phyloP scores from a whole-genome alignment of 2,329 filamentous ascomycete species.

The Beauveria brongniartii region DNA sequence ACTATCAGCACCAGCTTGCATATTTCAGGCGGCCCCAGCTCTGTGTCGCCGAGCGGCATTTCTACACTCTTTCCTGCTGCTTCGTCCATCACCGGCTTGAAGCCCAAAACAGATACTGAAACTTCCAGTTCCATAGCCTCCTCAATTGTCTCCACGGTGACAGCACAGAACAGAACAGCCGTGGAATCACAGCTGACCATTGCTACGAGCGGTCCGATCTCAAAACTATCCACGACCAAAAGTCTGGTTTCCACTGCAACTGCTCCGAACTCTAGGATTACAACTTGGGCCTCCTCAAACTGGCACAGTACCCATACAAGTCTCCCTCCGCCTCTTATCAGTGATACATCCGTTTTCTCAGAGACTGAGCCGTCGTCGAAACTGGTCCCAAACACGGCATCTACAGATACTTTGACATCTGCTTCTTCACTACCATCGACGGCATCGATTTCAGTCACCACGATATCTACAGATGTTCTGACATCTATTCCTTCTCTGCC shows the following conservation, averaged over 20 bases:
- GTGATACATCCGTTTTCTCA: neutral
- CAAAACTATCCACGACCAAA: neutral
- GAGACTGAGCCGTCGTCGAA: neutral
- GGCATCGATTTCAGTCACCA: too few species aligned
- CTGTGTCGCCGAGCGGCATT: neutral
- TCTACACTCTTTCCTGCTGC: neutral
- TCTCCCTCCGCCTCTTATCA: neutral
- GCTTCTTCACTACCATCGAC: too few species aligned
- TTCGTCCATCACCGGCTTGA: neutral
- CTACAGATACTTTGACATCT: too few species aligned
- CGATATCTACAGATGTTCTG: too few species aligned
- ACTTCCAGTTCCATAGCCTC: neutral
- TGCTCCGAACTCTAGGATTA: neutral
- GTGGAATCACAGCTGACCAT: neutral
- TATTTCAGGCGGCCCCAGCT: neutral
- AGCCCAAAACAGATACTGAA: neutral
- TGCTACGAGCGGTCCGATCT: neutral
- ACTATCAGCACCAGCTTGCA: neutral
- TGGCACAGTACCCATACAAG: neutral
- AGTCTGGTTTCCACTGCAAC: neutral
- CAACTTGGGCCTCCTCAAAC: neutral
- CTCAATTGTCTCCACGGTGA: neutral
- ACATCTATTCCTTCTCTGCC: too few species aligned
- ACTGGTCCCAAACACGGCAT: neutral
- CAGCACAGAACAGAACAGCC: neutral